phyloP scores from a whole-genome alignment of 495 filamentous ascomycete genomes.

The Chaetomium cochliodes region DNA sequence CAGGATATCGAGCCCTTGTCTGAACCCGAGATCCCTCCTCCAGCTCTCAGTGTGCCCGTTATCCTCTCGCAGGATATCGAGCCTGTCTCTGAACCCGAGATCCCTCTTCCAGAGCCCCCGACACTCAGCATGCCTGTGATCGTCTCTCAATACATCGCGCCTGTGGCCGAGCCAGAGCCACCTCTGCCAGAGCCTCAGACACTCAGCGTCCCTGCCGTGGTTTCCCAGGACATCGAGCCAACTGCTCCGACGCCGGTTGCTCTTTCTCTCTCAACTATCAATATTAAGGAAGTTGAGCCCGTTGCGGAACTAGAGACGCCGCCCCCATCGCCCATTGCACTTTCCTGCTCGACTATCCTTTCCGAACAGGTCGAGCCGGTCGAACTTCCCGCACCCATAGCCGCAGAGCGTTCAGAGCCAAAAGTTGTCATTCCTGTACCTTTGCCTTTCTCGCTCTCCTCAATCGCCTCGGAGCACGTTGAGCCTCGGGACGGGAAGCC shows the following conservation, averaged over 20 bases:
- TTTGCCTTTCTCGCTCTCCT: slow-evolving; percentile 26
- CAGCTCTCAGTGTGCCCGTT: slow-evolving; percentile 26
- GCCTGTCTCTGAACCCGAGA: slow-evolving; percentile 30
- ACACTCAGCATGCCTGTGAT: slow-evolving; percentile 31
- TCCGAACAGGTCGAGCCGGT: slow-evolving; percentile 27
- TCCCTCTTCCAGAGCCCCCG: slow-evolving; percentile 17
- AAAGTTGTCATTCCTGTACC: slow-evolving; percentile 3
- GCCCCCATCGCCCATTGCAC: slow-evolving; percentile 21
- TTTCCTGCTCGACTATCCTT: slow-evolving; percentile 19
- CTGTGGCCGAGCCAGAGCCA: slow-evolving; percentile 29
- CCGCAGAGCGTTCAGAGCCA: slow-evolving; percentile 13
- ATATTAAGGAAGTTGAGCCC: slow-evolving; percentile 29
- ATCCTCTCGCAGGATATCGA: slow-evolving; percentile 34
- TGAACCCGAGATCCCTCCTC: slow-evolving; percentile 28
- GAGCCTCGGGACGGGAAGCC: slow-evolving; percentile 23
- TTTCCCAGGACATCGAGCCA: slow-evolving; percentile 31
- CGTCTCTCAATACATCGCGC: slow-evolving; percentile 30
- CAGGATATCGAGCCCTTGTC: slow-evolving; percentile 33
- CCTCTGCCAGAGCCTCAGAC: slow-evolving; percentile 19
- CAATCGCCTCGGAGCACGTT: slow-evolving; percentile 28
- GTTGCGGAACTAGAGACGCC: slow-evolving; percentile 18
- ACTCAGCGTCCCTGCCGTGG: slow-evolving; percentile 36
- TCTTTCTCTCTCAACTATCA: slow-evolving; percentile 30
- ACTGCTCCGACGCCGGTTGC: slow-evolving; percentile 13
- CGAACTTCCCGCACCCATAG: slow-evolving; percentile 21